phyloP scores from a whole-genome alignment of 2,329 filamentous ascomycete genomes.

The Hymenoscyphus infarciens region DNA sequence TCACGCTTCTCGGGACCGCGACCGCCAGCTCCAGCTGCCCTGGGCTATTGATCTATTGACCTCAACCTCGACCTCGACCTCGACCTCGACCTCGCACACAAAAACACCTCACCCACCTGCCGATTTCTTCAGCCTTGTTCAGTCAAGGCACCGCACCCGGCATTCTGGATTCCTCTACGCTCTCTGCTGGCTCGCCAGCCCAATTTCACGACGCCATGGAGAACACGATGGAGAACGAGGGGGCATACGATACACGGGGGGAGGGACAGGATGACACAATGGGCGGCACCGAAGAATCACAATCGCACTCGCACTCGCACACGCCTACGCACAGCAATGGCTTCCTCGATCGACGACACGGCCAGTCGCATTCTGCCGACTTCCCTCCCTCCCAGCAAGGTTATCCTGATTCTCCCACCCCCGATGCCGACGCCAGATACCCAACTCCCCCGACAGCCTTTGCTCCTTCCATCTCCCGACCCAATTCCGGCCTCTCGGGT shows the following conservation, averaged over 20 bases:
- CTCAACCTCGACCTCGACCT: neutral
- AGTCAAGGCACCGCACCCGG: constrained; percentile 20
- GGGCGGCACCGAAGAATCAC: constrained; percentile 31
- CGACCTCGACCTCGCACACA: neutral
- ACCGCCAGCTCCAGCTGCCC: too few species aligned
- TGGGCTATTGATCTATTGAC: neutral
- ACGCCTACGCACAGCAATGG: constrained; percentile 30
- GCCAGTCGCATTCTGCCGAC: constrained; percentile 35
- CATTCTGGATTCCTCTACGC: constrained; percentile 52
- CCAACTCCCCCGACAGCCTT: constrained; percentile 34
- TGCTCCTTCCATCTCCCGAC: constrained; percentile 34
- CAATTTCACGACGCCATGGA: constrained; percentile 52
- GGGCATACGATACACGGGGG: constrained; percentile 36
- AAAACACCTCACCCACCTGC: too few species aligned
- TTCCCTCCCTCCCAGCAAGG: constrained; percentile 30
- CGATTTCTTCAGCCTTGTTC: constrained; percentile 17
- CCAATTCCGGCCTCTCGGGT: constrained; percentile 34
- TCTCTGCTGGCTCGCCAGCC: constrained; percentile 48
- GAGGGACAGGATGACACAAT: constrained; percentile 32
- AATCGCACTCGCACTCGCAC: constrained; percentile 31
- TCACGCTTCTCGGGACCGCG: neutral
- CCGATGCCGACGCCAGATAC: constrained; percentile 32
- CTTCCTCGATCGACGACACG: constrained; percentile 27
- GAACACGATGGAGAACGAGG: constrained; percentile 45
- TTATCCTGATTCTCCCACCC: constrained; percentile 30